Evolutionary conservation across 805 yeast genomes (phyloP).

Genomic region (Ogataea pini): DNA sequence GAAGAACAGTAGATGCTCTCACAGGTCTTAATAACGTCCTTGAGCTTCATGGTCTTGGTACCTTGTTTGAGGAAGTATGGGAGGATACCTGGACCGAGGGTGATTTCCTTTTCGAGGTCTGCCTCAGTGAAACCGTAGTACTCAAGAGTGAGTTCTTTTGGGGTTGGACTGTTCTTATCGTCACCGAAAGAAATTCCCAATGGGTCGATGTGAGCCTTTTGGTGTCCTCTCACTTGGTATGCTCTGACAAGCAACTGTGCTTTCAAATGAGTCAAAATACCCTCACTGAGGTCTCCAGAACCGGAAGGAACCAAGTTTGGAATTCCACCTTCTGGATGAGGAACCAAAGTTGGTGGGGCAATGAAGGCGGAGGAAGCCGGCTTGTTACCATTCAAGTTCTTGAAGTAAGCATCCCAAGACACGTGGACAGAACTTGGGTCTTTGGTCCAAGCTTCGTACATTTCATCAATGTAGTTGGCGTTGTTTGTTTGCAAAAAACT

Average conservation of each 20-base stretch:
- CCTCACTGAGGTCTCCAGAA: slow-evolving; percentile 56
- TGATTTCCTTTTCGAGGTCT: slow-evolving; percentile 79
- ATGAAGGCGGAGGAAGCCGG: slow-evolving; percentile 75
- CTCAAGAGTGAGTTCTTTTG: slow-evolving; percentile 87
- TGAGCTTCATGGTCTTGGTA: slow-evolving; percentile 62
- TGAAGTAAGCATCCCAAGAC: slow-evolving; percentile 97
- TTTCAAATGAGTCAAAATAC: slow-evolving; percentile 84
- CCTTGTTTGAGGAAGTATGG: slow-evolving; percentile 80
- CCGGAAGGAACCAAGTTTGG: slow-evolving; percentile 59
- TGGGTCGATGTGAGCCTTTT: slow-evolving; percentile 95
- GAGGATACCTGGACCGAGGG: slow-evolving; percentile 95
- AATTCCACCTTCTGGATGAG: slow-evolving; percentile 77
- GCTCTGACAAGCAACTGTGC: slow-evolving; percentile 97
- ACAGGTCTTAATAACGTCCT: slow-evolving; percentile 75
- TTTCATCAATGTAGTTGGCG: slow-evolving; percentile 94
- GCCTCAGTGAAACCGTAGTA: slow-evolving; percentile 88
- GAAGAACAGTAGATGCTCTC: slow-evolving; percentile 84
- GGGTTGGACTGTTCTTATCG: slow-evolving; percentile 50
- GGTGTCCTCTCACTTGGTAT: slow-evolving; percentile 98
- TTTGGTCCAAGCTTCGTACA: slow-evolving; percentile 91
- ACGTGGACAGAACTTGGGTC: slow-evolving; percentile 92
- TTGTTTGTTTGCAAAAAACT: slow-evolving; percentile 79
- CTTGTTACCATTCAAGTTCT: slow-evolving; percentile 71
- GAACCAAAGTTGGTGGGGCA: slow-evolving; percentile 91
- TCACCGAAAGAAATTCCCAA: slow-evolving; percentile 85